These are phyloP conservation scores for Rhodotorula sp. DNA, from an alignment of 1,284 basidiomycete genomes.

Conservation along the genomic window DNA sequence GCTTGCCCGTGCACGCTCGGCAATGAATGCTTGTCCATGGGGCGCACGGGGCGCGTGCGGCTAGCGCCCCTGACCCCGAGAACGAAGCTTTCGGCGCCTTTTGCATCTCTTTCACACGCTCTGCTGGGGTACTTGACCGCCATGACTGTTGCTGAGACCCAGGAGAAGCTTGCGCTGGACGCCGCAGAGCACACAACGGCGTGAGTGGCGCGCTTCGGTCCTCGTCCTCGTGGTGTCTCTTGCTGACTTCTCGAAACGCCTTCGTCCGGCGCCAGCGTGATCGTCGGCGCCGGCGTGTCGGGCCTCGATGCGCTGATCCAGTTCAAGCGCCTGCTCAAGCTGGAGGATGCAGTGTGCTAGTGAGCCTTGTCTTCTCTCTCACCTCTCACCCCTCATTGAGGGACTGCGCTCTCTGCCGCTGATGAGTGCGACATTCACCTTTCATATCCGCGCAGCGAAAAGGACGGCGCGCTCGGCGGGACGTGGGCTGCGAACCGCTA, in stretches of 20 bases:
- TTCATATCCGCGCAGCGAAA: conserved; percentile 16
- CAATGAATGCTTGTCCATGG: no score
- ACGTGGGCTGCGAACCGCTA: conserved; percentile 29
- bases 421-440: no score
- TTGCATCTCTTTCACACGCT: background rate
- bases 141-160: background rate
- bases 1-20: no score
- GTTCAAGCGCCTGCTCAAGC: conserved; percentile 22
- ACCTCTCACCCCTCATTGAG: background rate
- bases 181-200: background rate
- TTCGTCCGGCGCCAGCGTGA: conserved; percentile 2
- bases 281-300: conserved; percentile 20
- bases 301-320: conserved; percentile 28
- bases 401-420: no score
- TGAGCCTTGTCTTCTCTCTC: conserved; percentile 1
- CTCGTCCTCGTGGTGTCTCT: background rate
- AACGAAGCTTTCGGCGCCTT: background rate
- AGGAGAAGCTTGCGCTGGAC: background rate
- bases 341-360: conserved; percentile 25
- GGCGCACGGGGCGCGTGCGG: no score
- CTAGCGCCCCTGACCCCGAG: no score
- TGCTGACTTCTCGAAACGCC: background rate
- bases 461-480: conserved; percentile 22
- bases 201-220: background rate
- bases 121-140: no score